Evolutionary conservation across 192 early-diverging fungal genomes (phyloP), one percentile per base, ranked within the genome.

Genomic region (Dissophora globulifera): DNA sequence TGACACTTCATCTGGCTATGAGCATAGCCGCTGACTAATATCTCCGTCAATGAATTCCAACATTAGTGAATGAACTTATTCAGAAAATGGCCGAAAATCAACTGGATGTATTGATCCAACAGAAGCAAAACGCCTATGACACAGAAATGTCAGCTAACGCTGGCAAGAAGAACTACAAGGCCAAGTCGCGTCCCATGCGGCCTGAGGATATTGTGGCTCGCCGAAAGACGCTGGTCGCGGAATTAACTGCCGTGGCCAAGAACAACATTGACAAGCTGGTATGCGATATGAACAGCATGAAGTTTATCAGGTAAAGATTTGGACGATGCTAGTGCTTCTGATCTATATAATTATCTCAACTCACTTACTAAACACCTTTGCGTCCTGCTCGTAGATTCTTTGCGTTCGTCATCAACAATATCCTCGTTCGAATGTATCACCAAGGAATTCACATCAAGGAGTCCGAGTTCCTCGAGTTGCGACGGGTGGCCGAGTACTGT

Each of bases 401-500:
- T 59, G 91, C 87, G 0, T 92, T 93, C 54, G 70, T 83, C 8
- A 81, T 92, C 59, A 88, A 93, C 76, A 91, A 87, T 62, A 83
- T 93, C 50, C 78, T 94, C 4, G 85, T 89, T 16, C 79, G 90
- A n/a, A 83, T 94, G 79, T 94, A 94, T 54, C 92, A 94, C 70
- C 92, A 91, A 69, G 93, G 93, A 22, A 87, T 95, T 41, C 92
- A 93, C 59, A 92, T 95, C 60, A 87, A 88, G 42, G 91, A 93
- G 55, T 83, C 80, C 51, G 93, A 95, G 78, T 90, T 91, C 58
- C 62, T 89, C 11, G 89, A 90, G 81, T 57, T 91, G 22, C 78
- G 84, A 52, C 46, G 84, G 19, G 79, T 86, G 4, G 89, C 89
- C 5, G 63, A 84, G 29, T 76, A 81, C 27, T 85, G 87, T 30